A percentile compares a stretch with the other conserved stretches of the same genome.
Conservation (phyloP, 306 rosid genomes). For the Cicer judaicum region DNA sequence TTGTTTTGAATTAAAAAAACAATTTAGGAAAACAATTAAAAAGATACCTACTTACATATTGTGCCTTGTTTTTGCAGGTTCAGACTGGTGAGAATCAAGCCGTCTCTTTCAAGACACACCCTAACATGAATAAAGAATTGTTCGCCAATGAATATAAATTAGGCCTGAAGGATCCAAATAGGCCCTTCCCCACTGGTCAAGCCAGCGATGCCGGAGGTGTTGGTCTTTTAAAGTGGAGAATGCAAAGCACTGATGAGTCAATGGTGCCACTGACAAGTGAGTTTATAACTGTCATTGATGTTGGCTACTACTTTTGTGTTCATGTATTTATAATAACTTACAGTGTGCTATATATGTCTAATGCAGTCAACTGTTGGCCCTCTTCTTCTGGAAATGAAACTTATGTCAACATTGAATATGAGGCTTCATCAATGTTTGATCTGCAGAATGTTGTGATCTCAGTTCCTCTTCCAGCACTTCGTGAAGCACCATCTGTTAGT, state of each 20-base stretch:
- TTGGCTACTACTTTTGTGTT: constrained; percentile 29
- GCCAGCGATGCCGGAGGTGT: constrained; percentile 82
- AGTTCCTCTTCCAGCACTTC: constrained; percentile 94
- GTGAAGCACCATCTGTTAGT: constrained; percentile 82
- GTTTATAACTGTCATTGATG: constrained; percentile 44
- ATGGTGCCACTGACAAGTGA: constrained; percentile 80
- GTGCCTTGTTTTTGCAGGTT: constrained; percentile 64
- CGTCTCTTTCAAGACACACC: constrained; percentile 93
- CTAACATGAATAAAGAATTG: constrained; percentile 94
- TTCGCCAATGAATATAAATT: constrained; percentile 72
- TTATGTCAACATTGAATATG: constrained; percentile 91
- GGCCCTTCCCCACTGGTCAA: constrained; percentile 95
- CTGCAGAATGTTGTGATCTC: constrained; percentile 72
- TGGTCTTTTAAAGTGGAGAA: constrained; percentile 89
- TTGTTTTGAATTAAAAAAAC: constrained; percentile 35
- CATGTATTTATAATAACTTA: constrained; percentile 25
- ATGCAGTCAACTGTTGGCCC: constrained; percentile 98
- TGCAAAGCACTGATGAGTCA: constrained; percentile 87
- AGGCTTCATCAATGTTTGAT: constrained; percentile 85
- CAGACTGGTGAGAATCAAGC: constrained; percentile 85
- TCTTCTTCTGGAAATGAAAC: constrained; percentile 94
- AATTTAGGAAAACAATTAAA: constrained; percentile 12
- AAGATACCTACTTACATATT: constrained; percentile 7
- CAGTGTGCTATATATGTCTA: constrained; percentile 32
- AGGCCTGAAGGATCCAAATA: constrained; percentile 79